phyloP scores from a whole-genome alignment of 352 stramenopile genomes.

The Globisporangium nodosum region DNA sequence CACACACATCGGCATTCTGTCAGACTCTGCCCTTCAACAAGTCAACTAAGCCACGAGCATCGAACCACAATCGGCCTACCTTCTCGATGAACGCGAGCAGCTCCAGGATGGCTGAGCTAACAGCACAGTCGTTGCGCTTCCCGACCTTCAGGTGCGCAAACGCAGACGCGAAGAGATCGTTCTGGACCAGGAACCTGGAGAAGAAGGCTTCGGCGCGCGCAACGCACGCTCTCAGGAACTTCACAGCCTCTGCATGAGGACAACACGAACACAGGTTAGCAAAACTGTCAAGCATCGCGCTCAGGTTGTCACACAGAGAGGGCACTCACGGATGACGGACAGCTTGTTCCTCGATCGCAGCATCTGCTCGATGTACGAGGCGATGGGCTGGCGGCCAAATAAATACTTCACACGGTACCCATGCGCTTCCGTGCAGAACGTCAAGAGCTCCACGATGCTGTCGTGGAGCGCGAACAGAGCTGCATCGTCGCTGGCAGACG shows the following conservation, averaged over 20 bases:
- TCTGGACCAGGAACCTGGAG: conserved; percentile 74
- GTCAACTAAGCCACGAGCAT: neutral
- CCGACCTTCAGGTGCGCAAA: conserved; percentile 46
- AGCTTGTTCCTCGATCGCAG: conserved; percentile 80
- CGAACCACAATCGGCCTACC: conserved; percentile 18
- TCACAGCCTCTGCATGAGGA: conserved; percentile 49
- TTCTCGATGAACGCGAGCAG: conserved; percentile 74
- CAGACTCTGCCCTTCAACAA: neutral
- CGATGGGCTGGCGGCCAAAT: conserved; percentile 73
- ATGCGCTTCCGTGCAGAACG: conserved; percentile 81
- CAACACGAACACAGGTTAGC: neutral
- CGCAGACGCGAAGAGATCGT: conserved; percentile 57
- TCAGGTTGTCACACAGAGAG: conserved; percentile 1
- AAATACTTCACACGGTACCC: conserved; percentile 87
- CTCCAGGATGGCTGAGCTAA: conserved; percentile 73
- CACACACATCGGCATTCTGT: neutral
- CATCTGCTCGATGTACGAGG: conserved; percentile 67
- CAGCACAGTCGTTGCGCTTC: conserved; percentile 47
- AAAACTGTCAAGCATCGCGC: conserved; percentile 1
- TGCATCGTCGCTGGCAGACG: conserved; percentile 31
- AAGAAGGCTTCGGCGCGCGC: conserved; percentile 75
- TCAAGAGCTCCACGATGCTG: conserved; percentile 80
- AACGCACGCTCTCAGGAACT: conserved; percentile 74
- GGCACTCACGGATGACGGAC: conserved; percentile 68
- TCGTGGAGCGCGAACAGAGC: conserved; percentile 73